These are phyloP conservation scores for Spatholobus suberectus DNA, from an alignment of 306 rosid species.

Conservation along the genomic window DNA sequence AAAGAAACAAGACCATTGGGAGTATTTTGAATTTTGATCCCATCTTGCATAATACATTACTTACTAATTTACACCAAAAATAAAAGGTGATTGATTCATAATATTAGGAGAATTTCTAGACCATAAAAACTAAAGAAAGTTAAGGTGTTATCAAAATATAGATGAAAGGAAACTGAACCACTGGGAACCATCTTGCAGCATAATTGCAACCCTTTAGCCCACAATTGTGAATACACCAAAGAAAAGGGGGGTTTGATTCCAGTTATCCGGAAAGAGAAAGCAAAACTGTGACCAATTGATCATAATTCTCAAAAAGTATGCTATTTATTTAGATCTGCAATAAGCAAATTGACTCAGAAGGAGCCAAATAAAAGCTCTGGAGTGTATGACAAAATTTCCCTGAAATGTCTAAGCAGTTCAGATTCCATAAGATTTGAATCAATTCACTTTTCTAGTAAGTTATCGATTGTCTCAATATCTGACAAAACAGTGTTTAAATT, in stretches of 20 bases:
- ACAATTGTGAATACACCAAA: neutral
- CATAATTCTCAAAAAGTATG: neutral
- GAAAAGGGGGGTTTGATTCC: neutral
- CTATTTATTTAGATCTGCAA: neutral
- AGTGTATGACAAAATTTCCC: neutral
- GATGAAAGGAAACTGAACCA: neutral
- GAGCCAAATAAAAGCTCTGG: neutral
- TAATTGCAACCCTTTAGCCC: neutral
- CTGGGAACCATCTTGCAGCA: neutral
- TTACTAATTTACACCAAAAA: neutral
- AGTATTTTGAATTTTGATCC: neutral
- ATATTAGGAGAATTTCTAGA: conserved; percentile 3
- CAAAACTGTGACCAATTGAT: conserved; percentile 2
- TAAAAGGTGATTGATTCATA: neutral
- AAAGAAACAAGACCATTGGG: neutral
- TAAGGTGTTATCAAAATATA: neutral
- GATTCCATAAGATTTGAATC: conserved; percentile 1
- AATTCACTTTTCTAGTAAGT: neutral
- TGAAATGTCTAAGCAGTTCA: neutral
- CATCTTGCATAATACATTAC: neutral
- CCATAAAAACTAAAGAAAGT: neutral
- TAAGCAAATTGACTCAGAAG: neutral
- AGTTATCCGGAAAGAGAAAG: neutral
- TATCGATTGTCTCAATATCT: neutral
- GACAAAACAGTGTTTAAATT: neutral